phyloP scores from a whole-genome alignment of 2,329 filamentous ascomycete species.

The Aspergillus flavus region DNA sequence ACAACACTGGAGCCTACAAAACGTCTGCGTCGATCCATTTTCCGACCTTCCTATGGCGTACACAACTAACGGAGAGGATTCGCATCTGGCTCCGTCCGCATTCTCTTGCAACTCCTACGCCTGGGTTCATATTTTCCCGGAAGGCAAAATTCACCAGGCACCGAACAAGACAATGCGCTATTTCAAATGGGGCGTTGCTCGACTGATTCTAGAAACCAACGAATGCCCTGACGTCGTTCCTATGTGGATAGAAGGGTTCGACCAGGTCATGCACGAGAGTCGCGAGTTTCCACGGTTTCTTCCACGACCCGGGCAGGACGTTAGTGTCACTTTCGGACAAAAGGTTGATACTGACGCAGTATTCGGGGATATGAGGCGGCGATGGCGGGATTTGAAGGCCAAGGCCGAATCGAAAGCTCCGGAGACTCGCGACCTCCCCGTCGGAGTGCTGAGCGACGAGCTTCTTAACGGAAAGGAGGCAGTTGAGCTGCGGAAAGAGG shows the following conservation, averaged over 20 bases:
- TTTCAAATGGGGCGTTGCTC: conserved; percentile 96
- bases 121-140: conserved; percentile 96
- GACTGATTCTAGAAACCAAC: conserved; percentile 86
- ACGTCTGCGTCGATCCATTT: conserved; percentile 51
- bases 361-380: conserved; percentile 75
- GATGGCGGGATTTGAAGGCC: conserved; percentile 71
- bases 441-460: conserved; percentile 65
- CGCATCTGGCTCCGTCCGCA: conserved; percentile 70
- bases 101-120: conserved; percentile 70
- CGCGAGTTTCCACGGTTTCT: conserved; percentile 78
- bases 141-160: conserved; percentile 91
- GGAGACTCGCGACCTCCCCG: conserved; percentile 34
- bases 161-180: conserved; percentile 80
- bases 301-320: conserved; percentile 73
- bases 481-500: conserved; percentile 74
- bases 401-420: conserved; percentile 51
- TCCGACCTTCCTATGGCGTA: conserved; percentile 47
- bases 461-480: conserved; percentile 75
- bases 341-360: conserved; percentile 70
- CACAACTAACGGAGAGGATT: conserved; percentile 42
- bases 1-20: conserved; percentile 42
- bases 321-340: conserved; percentile 59
- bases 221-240: conserved; percentile 87
- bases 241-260: conserved; percentile 91
- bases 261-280: conserved; percentile 84